Base-by-base conservation (phyloP, 495 filamentous ascomycete genomes). In the Evernia prunastri region DNA sequence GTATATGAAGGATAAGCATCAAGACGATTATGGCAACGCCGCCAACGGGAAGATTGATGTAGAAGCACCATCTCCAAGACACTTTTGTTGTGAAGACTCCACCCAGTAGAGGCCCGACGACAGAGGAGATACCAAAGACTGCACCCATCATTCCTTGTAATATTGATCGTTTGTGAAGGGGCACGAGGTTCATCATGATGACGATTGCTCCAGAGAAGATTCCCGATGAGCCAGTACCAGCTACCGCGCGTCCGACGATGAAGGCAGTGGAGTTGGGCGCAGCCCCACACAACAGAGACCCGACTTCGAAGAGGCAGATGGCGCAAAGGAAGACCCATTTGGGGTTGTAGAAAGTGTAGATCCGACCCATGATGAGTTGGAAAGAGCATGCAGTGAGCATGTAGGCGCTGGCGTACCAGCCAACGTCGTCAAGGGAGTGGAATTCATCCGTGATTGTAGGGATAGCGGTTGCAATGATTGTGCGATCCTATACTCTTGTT, bases 341-440 rank as follows among this genome's bases (percentile, higher is more conserved):
- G 63, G 82, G 77, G 72, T 71, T 69, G 73, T 87, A 90, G 79
- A 89, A 90, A 6, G 84, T 87, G 77, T 93, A 94, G 59, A 93
- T 71, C 67, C 86, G 86, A 67, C 90, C 90, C 68, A 88, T 89
- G 40, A 88, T 74, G 29, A 92, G 77, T 65, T 89, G 86, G 40
- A 92, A 82, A 13, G 87, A 73, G 71, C 82, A 87, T 2, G 83
- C 82, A 29, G 84, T 87, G 69, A 92, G 82, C 62, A 92, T 80
- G 71, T 86, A 91, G 42, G 86, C 80, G 23, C 79, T 79, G 20
- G 78, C 82, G 72, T 87, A 87, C 75, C 88, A 90, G 45, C 84
- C 85, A 2, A 90, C 81, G 59, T 89, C 84, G 40, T 78, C 73
- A 3, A 91, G 71, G 45, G 82, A 79, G 35, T 87, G 74, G 71